Base-by-base conservation (phyloP, 495 filamentous ascomycete genomes). In the Geopyxis carbonaria region DNA sequence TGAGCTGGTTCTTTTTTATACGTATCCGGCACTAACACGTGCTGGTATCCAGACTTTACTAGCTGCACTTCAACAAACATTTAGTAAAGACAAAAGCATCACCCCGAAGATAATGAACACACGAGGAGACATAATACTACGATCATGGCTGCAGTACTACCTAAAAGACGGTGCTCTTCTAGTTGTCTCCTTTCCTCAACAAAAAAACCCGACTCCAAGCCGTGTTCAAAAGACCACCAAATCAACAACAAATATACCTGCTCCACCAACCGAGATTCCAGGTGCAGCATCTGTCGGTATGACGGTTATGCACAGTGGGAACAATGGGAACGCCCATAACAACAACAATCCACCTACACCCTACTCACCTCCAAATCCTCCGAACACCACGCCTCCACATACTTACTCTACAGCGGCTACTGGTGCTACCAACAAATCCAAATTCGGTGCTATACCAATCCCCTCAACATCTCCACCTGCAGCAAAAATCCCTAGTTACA, bases 111-210 rank as follows among this genome's bases (percentile, higher is more conserved):
- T 54, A 18, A 54, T 50, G 38, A 54, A 50, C 1, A 43, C 53
- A 16, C 49, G 49, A 8, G 51, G 51, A 10, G 51, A 54, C 38
- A 54, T 49, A 31, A 54, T 54, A 13, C 43, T 47, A 25, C 53
- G 47, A 16, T 34, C 42, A 5, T 21, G 48, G 21, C 48, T 54
- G n/a, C 53, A 48, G 18, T 41, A 49, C 31, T 54, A 48, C 20
- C 45, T 54, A 24, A 48, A 48, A 22, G 50, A 54, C 22, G 50
- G 50, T 11, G 45, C 48, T 5, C 45, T 54, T 8, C 39, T 54
- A 22, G 40, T 46, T 9, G 51, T 54, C 24, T 31, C 51, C 9
- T 54, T 54, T 7, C 50, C 53, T 13, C 40, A 52, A 31, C 39
- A 44, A 11, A 25, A 39, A 22, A 5, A 5, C 7, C 21, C 18